Evolutionary conservation across 768 basidiomycete genomes (phyloP), one percentile per base, ranked within the genome.

Genomic region (Kwoniella europaea): DNA sequence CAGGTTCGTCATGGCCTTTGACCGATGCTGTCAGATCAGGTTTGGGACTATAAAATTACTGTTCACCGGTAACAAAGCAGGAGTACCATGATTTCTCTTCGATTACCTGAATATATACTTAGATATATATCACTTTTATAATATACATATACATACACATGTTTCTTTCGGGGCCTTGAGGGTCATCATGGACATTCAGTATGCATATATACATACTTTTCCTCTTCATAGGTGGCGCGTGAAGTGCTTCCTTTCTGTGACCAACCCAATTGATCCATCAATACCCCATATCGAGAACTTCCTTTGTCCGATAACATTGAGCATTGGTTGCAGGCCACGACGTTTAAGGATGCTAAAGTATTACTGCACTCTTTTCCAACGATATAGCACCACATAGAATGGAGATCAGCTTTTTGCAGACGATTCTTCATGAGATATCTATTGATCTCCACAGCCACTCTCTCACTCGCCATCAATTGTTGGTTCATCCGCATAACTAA

Each of bases 1-100:
- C 73, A 10, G 74, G 71, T 24, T 65, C 65, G 13, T 69, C 58
- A 35, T 82, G 77, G 76, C 76, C 78, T 3, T 63, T 83, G 54
- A 79, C 77, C 2, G 73, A 75, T 52, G 79, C 82, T 59, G 75
- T 78, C 12, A 67, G 82, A 41, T 80, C 81, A 5, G 82, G 82
- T 57, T 52, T 82, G 68, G 82, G 79, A 0, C 15, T 81, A 3
- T 80, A 63, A 22, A 42, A 4, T 52, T 15, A 16, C n/a, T n/a
- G 16, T 52, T 15, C 16, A 20, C 0, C 4, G 15, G 20, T 10
- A 12, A 20, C 12, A 22, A 55, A 9, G 7, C 13, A 20, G 24
- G 54, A 24, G 24, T 13, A 55, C 24, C n/a, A 9, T 4, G 10
- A 55, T 2, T 55, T 52, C 12, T 15, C 16, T 20, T 22, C 0